phyloP scores from a whole-genome alignment of 2,329 filamentous ascomycete genomes.

The Aspergillus neotritici region DNA sequence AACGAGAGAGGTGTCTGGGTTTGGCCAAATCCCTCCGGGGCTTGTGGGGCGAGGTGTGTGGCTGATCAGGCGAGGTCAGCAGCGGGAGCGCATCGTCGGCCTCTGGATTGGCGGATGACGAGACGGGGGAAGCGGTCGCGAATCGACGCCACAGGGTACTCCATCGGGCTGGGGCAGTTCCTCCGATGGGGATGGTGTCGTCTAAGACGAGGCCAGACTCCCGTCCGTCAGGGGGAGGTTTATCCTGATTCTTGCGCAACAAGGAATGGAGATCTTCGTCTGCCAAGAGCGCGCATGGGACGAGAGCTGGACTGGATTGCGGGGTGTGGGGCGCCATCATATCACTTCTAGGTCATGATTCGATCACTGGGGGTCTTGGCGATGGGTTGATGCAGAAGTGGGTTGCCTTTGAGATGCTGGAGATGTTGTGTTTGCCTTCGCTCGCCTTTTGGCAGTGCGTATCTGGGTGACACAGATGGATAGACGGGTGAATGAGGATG shows the following conservation, averaged over 20 bases:
- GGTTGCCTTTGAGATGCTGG: too few species aligned
- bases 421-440: too few species aligned
- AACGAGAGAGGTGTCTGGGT: slow-evolving; percentile 10
- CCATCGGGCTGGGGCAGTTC: neutral
- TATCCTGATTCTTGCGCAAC: slow-evolving; percentile 1
- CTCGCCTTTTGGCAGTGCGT: too few species aligned
- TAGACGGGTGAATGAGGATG: too few species aligned
- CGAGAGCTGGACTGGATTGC: too few species aligned
- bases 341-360: too few species aligned
- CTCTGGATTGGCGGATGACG: slow-evolving; percentile 3
- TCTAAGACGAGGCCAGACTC: too few species aligned
- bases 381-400: too few species aligned
- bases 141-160: slow-evolving; percentile 10
- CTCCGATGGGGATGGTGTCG: neutral
- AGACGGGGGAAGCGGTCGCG: slow-evolving; percentile 7
- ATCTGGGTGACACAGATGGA: too few species aligned
- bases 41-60: slow-evolving; percentile 6
- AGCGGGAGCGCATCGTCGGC: slow-evolving; percentile 7
- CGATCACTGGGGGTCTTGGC: too few species aligned
- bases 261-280: neutral
- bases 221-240: neutral
- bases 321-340: too few species aligned
- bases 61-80: slow-evolving; percentile 4
- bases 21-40: slow-evolving; percentile 8
- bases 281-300: too few species aligned